Conservation (phyloP, 2,329 filamentous ascomycete genomes). For the Fusarium transvaalense region DNA sequence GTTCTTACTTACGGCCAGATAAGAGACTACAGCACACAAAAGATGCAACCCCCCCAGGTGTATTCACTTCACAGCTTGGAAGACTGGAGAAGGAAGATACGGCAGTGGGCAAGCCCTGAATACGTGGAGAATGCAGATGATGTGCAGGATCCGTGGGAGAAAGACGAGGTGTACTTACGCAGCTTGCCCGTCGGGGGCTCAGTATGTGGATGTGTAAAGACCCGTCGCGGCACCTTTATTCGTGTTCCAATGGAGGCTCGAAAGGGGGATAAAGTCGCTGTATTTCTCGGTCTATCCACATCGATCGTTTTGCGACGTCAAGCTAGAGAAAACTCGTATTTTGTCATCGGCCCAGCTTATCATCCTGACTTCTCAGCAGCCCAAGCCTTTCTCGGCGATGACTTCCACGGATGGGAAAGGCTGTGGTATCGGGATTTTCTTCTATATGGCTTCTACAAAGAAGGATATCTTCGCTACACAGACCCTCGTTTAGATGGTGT, state of each 20-base stretch:
- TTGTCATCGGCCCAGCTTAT: background rate
- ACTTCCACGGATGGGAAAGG: background rate
- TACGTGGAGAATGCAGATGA: too few species aligned
- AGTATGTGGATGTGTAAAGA: background rate
- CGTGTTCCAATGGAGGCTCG: background rate
- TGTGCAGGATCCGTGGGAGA: background rate
- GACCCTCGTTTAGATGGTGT: background rate
- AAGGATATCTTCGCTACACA: background rate
- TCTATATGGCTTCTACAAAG: background rate
- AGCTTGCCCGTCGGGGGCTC: fast-evolving
- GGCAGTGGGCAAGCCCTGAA: background rate
- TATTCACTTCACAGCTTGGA: background rate
- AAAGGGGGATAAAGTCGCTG: background rate
- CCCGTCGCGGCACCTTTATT: background rate
- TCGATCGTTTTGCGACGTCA: background rate
- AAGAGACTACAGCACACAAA: background rate
- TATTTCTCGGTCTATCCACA: background rate
- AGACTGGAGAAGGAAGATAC: background rate
- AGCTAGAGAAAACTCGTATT: fast-evolving
- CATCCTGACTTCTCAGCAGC: background rate
- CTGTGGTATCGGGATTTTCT: background rate
- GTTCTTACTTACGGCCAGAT: background rate
- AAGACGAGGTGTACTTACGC: background rate
- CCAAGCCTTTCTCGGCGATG: background rate
- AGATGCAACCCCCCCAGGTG: fast-evolving